Percentiles rank a stretch among this genome's conserved stretches.
Evolutionary conservation across 306 rosid species (phyloP).

Genomic region (Rosa persica): DNA sequence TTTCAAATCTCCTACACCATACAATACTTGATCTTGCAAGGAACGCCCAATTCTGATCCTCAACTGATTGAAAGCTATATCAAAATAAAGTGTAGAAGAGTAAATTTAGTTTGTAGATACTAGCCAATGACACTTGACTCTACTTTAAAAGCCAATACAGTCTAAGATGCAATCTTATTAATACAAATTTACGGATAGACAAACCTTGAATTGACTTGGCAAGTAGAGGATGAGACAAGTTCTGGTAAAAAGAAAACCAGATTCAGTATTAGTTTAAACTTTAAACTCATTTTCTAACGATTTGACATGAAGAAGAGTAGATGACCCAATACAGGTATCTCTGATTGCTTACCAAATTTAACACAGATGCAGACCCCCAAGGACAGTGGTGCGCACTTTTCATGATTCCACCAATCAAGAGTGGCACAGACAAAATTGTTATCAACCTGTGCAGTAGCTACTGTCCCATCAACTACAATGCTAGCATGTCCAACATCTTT

Average conservation of each 20-base stretch:
- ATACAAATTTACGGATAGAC: constrained; percentile 24
- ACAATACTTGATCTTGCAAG: constrained; percentile 86
- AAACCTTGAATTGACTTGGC: constrained; percentile 81
- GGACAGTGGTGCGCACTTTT: constrained; percentile 85
- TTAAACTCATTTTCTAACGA: constrained; percentile 17
- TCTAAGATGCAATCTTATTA: constrained; percentile 10
- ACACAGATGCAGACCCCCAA: constrained; percentile 73
- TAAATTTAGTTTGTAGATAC: background rate
- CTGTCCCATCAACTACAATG: constrained; percentile 56
- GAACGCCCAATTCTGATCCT: constrained; percentile 97
- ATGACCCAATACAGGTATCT: background rate
- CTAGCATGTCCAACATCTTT: constrained; percentile 44
- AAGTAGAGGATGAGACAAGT: constrained; percentile 77
- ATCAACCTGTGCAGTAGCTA: constrained; percentile 56
- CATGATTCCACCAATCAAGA: constrained; percentile 97
- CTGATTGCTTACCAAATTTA: constrained; percentile 59
- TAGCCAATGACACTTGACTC: background rate
- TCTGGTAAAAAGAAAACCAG: constrained; percentile 55
- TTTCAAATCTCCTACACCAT: constrained; percentile 63
- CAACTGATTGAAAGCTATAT: constrained; percentile 81
- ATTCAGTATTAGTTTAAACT: constrained; percentile 24
- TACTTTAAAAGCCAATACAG: background rate
- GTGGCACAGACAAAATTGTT: constrained; percentile 88
- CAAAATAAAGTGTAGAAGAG: constrained; percentile 38
- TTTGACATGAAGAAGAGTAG: background rate